Percentiles rank a stretch among this genome's conserved stretches.
Evolutionary conservation across 352 stramenopile genomes (phyloP).

Genomic region (Aphanomyces stellatus): DNA sequence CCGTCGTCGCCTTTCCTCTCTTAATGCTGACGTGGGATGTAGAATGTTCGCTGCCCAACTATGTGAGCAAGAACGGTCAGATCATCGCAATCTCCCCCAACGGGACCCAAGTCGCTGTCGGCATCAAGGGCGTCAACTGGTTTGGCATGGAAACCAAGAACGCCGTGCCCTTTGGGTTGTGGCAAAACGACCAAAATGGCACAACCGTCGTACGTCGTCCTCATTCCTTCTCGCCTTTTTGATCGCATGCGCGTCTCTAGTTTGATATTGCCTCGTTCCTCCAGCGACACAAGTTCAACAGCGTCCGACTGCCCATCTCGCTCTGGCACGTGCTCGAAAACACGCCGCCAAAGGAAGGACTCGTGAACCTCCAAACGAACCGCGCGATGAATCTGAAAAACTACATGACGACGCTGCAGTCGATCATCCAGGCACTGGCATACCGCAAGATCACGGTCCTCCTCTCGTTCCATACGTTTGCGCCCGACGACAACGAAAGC

Average conservation of each 20-base stretch:
- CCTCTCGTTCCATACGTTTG: conserved; percentile 60
- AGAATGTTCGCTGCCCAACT: conserved; percentile 21
- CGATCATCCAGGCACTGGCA: conserved; percentile 51
- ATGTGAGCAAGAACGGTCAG: conserved; percentile 21
- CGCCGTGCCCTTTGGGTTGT: conserved; percentile 23
- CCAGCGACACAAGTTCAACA: conserved; percentile 78
- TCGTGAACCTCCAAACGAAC: conserved; percentile 67
- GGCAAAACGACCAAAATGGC: conserved; percentile 23
- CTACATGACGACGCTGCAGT: conserved; percentile 65
- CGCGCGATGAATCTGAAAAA: conserved; percentile 58
- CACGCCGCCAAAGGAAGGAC: conserved; percentile 37
- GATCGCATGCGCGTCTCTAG: conserved; percentile 18
- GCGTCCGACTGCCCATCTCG: conserved; percentile 54
- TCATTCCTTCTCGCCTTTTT: not conserved
- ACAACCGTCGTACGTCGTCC: conserved; percentile 16
- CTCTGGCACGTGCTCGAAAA: conserved; percentile 64
- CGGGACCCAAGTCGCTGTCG: conserved; percentile 14
- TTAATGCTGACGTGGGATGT: not conserved
- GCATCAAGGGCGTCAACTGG: conserved; percentile 24
- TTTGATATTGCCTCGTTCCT: conserved; percentile 73
- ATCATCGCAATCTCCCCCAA: conserved; percentile 19
- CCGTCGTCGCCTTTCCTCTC: conserved; percentile 2
- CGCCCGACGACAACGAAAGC: conserved; percentile 39
- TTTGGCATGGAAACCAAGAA: conserved; percentile 24
- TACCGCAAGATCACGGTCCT: conserved; percentile 68